A percentile compares a stretch with the other conserved stretches of the same genome.
Evolutionary conservation across 139 green algal genomes (phyloP).

Genomic region (Chlamydomonas asymmetrica): DNA sequence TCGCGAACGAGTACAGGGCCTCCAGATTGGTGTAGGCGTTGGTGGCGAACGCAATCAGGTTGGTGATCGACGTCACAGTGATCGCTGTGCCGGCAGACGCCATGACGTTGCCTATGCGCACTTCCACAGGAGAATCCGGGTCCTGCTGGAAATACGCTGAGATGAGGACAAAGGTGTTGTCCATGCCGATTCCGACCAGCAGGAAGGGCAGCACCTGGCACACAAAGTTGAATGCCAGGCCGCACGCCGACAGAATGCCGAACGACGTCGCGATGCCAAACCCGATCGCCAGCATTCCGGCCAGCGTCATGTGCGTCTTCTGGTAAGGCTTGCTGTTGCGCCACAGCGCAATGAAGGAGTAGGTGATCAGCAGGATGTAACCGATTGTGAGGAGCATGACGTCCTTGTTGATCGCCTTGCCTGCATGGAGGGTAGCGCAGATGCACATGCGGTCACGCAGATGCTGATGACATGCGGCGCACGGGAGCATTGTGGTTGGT

Average conservation of each 20-base stretch:
- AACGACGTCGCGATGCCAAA: constrained; percentile 5
- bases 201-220: constrained; percentile 52
- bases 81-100: constrained; percentile 41
- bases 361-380: constrained; percentile 22
- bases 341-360: constrained; percentile 17
- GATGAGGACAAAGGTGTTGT: constrained; percentile 62
- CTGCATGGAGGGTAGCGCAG: background rate
- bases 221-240: constrained; percentile 34
- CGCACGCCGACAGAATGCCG: constrained; percentile 9
- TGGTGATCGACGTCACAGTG: constrained; percentile 48
- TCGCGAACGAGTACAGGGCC: constrained; percentile 51
- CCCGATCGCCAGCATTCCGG: constrained; percentile 1
- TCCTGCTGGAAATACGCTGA: constrained; percentile 40
- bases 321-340: constrained; percentile 22
- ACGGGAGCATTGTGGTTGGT: no score
- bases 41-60: constrained; percentile 58
- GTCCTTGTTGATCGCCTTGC: constrained; percentile 15
- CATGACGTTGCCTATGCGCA: constrained; percentile 43
- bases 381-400: constrained; percentile 10
- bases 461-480: no score
- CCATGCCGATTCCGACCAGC: constrained; percentile 58
- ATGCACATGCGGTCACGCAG: no score
- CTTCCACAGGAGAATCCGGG: constrained; percentile 11
- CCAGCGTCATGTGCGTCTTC: constrained; percentile 28
- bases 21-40: constrained; percentile 52